phyloP scores from a whole-genome alignment of 2,329 filamentous ascomycete species.

The Penicillium sp. region DNA sequence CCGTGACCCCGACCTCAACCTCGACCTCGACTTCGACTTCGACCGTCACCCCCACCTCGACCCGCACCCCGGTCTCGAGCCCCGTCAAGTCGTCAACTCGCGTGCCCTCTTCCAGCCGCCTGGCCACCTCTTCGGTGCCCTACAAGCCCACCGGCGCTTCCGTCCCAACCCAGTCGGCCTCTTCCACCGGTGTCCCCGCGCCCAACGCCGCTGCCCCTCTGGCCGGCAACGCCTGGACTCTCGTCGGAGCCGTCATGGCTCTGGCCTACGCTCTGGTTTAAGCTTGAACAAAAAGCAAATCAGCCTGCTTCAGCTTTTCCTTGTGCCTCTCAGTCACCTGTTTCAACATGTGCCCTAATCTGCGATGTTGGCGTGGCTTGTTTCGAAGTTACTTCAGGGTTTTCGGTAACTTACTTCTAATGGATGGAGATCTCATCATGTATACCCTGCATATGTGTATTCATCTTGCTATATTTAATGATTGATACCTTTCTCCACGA shows the following conservation, averaged over 20 bases:
- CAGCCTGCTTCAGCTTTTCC: neutral
- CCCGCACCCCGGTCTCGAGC: constrained; percentile 12
- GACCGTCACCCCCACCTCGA: constrained; percentile 18
- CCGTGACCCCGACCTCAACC: constrained; percentile 19
- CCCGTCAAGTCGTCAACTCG: constrained; percentile 22
- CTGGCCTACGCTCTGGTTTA: constrained; percentile 33
- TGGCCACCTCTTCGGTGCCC: constrained; percentile 15
- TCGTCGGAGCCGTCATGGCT: constrained; percentile 31
- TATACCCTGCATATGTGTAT: constrained; percentile 20
- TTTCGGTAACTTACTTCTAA: constrained; percentile 20
- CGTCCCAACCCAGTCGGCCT: constrained; percentile 11
- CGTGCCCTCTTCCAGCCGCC: constrained; percentile 16
- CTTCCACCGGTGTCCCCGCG: constrained; percentile 15
- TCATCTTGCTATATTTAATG: constrained; percentile 27
- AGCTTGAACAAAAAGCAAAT: constrained; percentile 1
- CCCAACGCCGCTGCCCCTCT: constrained; percentile 29
- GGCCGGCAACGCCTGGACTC: constrained; percentile 27
- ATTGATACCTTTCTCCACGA: constrained; percentile 33
- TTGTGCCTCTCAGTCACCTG: neutral
- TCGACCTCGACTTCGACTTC: constrained; percentile 18
- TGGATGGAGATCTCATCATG: constrained; percentile 22
- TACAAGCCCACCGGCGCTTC: constrained; percentile 11
- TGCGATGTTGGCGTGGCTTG: neutral
- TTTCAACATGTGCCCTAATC: neutral
- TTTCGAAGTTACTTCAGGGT: constrained; percentile 1